Evolutionary conservation across 495 filamentous ascomycete species (phyloP), one percentile per base, ranked within the genome.

Genomic region (Margaritispora aquatica): DNA sequence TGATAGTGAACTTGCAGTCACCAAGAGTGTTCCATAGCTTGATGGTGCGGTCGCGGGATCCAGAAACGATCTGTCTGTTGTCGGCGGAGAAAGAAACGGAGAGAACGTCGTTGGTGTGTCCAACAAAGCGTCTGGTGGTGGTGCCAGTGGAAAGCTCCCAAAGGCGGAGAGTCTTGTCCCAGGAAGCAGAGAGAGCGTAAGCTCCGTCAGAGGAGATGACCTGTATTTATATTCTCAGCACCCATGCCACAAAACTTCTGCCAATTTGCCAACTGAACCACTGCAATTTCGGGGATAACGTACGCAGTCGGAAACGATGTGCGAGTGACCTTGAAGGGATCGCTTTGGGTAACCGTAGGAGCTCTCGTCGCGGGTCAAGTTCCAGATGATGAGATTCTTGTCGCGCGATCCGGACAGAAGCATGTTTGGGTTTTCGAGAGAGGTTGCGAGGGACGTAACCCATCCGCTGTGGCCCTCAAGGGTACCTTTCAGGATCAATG

Each of bases 251-350:
- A 29, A 27, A 51, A 26, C 1, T 34, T 2, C 22, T 51, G 61
- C 56, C 61, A 29, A 58, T 63, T 55, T 49, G 22, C 26, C 22
- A 59, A 29, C 15, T 26, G 15, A 13, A 34, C 5, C 29, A 34
- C 29, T 13, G 29, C 29, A 34, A 34, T n/a, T 44, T 44, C 38
- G 17, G 31, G 19, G 55, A 34, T 61, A 67, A 82, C 90, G 69
- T 94, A 97, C 94, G 80, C 94, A 99, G 87, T 99, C 94, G 73
- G 94, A 99, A 75, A 99, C 94, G 77, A 99, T 97, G 86, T 99
- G 94, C 66, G 90, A 96, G 84, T 99, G 94, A 72, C 94, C 94
- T 80, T 96, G 87, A 60, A 99, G 90, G 71, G 88, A 90, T 77
- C 94, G 88, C 85, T 97, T 97, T 71, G 94, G 94, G 85, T 96